These are phyloP conservation scores for Elsinoe perseae DNA, from an alignment of 2,329 filamentous ascomycete genomes.

Conservation along the genomic window DNA sequence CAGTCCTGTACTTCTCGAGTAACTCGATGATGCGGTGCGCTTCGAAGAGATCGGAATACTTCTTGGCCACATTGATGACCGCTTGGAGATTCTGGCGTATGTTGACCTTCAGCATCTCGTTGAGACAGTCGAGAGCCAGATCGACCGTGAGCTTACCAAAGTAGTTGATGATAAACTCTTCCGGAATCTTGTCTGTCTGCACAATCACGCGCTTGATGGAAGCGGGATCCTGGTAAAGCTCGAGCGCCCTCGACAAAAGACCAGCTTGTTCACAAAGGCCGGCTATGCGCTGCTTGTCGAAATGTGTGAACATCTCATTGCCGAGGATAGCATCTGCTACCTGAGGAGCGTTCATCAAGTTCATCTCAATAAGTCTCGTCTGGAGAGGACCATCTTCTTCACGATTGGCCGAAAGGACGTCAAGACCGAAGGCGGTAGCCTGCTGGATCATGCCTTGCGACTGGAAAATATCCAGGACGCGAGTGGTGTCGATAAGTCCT, in stretches of 20 bases:
- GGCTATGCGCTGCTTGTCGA: constrained; percentile 83
- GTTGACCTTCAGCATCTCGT: constrained; percentile 93
- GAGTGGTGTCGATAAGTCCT: constrained; percentile 83
- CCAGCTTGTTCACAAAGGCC: constrained; percentile 89
- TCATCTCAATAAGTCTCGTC: constrained; percentile 95
- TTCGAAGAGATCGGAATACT: constrained; percentile 92
- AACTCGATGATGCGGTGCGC: constrained; percentile 82
- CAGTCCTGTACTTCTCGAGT: constrained; percentile 94
- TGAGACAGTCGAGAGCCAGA: constrained; percentile 85
- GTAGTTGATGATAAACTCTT: constrained; percentile 86
- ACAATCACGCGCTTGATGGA: constrained; percentile 84
- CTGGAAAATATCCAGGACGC: constrained; percentile 95
- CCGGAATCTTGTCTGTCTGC: constrained; percentile 77
- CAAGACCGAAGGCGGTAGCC: constrained; percentile 93
- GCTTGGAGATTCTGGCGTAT: constrained; percentile 94
- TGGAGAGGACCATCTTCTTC: constrained; percentile 90
- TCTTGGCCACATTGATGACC: constrained; percentile 91
- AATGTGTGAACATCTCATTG: constrained; percentile 98
- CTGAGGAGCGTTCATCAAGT: constrained; percentile 89
- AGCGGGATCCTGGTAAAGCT: constrained; percentile 87
- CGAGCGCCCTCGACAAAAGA: constrained; percentile 62
- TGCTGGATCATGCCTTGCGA: constrained; percentile 97
- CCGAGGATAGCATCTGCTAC: constrained; percentile 96
- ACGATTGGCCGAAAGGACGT: constrained; percentile 89
- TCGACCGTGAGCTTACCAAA: constrained; percentile 94